Percentiles rank a stretch among this genome's conserved stretches.
Conservation (phyloP, 805 yeast species). For the Yarrowia sp. region DNA sequence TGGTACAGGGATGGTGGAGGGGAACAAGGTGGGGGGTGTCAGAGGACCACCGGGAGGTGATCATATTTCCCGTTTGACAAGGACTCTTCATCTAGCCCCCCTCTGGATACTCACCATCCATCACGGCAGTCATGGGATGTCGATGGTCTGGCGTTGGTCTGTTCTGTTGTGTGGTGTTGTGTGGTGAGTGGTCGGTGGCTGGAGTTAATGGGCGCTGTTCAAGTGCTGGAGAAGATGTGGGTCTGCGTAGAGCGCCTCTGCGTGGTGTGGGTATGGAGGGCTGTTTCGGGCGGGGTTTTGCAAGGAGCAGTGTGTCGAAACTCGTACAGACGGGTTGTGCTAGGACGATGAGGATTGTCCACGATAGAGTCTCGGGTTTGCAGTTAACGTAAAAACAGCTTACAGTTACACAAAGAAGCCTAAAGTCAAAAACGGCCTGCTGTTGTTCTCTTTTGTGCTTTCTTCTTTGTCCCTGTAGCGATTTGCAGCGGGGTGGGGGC, state of each 20-base stretch:
- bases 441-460: constrained; percentile 31
- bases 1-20: too few relatives aligned
- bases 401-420: constrained; percentile 38
- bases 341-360: constrained; percentile 32
- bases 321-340: too few relatives aligned
- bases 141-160: background rate
- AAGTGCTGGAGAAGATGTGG: too few relatives aligned
- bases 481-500: constrained; percentile 20
- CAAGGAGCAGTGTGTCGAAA: too few relatives aligned
- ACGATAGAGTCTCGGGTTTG: constrained; percentile 39
- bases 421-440: constrained; percentile 21
- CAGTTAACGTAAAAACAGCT: constrained; percentile 37
- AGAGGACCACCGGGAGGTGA: too few relatives aligned
- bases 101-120: constrained; percentile 30
- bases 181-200: background rate
- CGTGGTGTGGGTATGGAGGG: background rate
- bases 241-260: background rate
- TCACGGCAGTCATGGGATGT: constrained; percentile 30
- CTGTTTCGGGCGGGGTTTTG: too few relatives aligned
- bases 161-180: background rate
- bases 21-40: background rate
- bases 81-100: too few relatives aligned
- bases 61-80: background rate
- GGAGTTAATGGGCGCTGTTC: too few relatives aligned
- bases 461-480: constrained; percentile 30